Percentiles rank a stretch among this genome's conserved stretches.
phyloP scores from a whole-genome alignment of 305 asterid genomes.

The Salvia sclarea region DNA sequence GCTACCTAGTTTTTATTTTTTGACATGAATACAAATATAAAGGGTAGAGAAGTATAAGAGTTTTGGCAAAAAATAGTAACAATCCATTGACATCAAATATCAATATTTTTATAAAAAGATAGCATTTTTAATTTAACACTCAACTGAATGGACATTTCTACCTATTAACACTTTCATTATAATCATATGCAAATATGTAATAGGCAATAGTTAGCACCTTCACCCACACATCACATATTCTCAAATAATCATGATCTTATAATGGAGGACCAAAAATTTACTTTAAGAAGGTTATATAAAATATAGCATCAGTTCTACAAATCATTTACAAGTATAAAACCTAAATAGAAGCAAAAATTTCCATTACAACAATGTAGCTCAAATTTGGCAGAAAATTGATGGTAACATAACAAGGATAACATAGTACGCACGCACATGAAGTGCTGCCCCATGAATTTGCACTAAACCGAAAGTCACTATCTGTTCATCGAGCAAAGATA shows the following conservation, averaged over 20 bases:
- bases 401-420: background rate
- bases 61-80: no score
- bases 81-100: no score
- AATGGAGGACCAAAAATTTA: background rate
- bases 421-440: background rate
- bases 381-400: background rate
- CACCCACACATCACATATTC: background rate
- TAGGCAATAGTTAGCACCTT: background rate
- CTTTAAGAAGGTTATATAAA: background rate
- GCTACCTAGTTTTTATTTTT: no score
- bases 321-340: slow-evolving; percentile 8
- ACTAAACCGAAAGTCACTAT: no score
- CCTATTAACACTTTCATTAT: no score
- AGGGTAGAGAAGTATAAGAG: no score
- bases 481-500: background rate
- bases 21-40: no score
- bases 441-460: slow-evolving; percentile 5
- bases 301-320: background rate
- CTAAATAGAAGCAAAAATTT: background rate
- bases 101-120: no score
- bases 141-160: no score
- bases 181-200: background rate
- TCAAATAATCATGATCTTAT: background rate
- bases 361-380: background rate
- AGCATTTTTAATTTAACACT: no score